Evolutionary conservation across 2,329 filamentous ascomycete species (phyloP).

Genomic region (Chrysoporthe cubensis): DNA sequence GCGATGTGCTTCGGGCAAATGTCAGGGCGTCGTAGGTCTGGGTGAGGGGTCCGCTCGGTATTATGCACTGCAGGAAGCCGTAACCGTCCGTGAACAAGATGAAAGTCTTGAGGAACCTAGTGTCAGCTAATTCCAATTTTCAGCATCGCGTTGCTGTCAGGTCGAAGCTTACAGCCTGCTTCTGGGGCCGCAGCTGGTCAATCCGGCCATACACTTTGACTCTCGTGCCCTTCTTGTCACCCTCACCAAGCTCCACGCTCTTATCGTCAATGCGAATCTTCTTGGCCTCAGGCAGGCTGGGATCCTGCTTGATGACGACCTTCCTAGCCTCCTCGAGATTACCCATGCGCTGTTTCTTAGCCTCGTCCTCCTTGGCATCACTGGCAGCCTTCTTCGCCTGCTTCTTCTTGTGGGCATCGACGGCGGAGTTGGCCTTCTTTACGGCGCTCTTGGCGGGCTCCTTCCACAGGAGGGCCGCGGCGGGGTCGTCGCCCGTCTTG

Average conservation of each 20-base stretch:
- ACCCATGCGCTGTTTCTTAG: constrained; percentile 70
- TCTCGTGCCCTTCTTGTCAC: constrained; percentile 66
- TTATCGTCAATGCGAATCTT: constrained; percentile 78
- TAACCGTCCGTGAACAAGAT: constrained; percentile 86
- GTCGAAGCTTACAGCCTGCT: constrained; percentile 66
- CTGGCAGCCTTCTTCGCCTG: constrained; percentile 75
- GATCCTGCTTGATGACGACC: constrained; percentile 71
- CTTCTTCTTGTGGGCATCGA: constrained; percentile 83
- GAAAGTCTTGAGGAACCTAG: constrained; percentile 51
- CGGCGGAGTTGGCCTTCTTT: constrained; percentile 80
- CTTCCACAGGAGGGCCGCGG: constrained; percentile 73
- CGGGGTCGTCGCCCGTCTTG: constrained; percentile 67
- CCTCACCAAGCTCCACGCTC: constrained; percentile 63
- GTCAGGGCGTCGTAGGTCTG: constrained; percentile 92
- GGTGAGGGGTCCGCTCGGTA: constrained; percentile 75
- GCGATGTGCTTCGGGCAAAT: constrained; percentile 83
- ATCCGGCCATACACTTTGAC: constrained; percentile 83
- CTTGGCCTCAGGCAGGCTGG: constrained; percentile 73
- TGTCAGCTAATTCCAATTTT: constrained; percentile 10
- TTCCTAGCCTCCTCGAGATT: constrained; percentile 82
- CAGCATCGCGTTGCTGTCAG: no score
- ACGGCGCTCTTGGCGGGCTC: constrained; percentile 79
- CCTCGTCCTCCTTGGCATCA: constrained; percentile 72
- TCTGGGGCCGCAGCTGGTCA: constrained; percentile 79
- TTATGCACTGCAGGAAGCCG: constrained; percentile 81